Evolutionary conservation across 2,329 filamentous ascomycete species (phyloP), one percentile per base, ranked within the genome.

Genomic region (Aplosporella prunicola): DNA sequence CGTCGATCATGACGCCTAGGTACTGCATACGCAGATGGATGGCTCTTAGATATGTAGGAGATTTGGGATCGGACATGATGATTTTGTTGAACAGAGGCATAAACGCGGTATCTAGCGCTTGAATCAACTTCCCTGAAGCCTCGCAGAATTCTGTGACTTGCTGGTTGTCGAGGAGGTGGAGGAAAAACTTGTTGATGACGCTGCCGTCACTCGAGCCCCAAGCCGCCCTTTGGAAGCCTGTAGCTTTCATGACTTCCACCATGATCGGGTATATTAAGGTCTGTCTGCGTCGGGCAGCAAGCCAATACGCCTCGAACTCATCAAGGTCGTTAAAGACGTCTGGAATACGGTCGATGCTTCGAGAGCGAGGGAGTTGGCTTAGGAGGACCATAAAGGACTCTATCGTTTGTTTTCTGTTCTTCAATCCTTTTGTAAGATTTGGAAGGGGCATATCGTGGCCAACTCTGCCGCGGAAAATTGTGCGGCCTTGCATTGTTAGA

Each of bases 321-420:
- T 34, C 32, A 11, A 34, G 32, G 22, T 7, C 26, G 32, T 8
- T 5, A 11, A 25, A 18, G 20, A 14, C 5, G 32, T 7, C 3
- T 1, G 32, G 22, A 8, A 25, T 25, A 15, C 4, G 5, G 15
- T n/a, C 14, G 14, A 18, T 13, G 5, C 14, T 16, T 9, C 20
- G 3, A 5, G 10, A 13, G 14, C 32, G 14, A 5, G 20, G 14
- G 9, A 34, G 4, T 1, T 17, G 6, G 32, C 32, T 34, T 2
- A 34, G 32, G 5, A 25, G 14, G 14, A 34, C 9, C 32, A 34
- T 16, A 23, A 34, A 34, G 20, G 32, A 25, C 9, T 34, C 32
- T 7, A 34, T 11, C 4, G 32, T 34, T 7, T 34, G 32, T 11
- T 17, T 5, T 3, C 13, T 24, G 20, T 34, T n/a, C 14, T n/a